phyloP scores from a whole-genome alignment of 371 early-diverging fungal species.

The Phascolomyces articulosus region DNA sequence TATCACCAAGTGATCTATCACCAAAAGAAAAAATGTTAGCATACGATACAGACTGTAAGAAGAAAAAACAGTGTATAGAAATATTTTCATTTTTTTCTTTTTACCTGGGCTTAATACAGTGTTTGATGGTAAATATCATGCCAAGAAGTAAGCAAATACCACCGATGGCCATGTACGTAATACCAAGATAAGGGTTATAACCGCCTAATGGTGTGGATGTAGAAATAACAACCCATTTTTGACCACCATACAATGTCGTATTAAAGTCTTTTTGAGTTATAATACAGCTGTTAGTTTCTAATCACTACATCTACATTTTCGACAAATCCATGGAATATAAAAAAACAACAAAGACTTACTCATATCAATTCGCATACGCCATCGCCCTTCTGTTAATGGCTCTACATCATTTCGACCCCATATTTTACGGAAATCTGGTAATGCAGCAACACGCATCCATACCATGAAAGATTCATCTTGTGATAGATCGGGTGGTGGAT shows the following conservation, averaged over 20 bases:
- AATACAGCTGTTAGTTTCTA: not conserved
- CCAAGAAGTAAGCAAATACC: slow-evolving; percentile 84
- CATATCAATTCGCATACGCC: slow-evolving; percentile 70
- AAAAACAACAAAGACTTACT: slow-evolving; percentile 39
- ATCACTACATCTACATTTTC: not conserved
- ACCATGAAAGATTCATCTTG: slow-evolving; percentile 89
- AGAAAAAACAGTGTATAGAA: too few relatives aligned
- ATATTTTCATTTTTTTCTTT: not conserved
- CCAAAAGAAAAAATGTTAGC: too few relatives aligned
- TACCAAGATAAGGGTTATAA: slow-evolving; percentile 92
- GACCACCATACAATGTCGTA: slow-evolving; percentile 81
- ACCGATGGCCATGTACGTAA: slow-evolving; percentile 91
- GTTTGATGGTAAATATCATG: slow-evolving; percentile 81
- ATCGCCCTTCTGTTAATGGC: slow-evolving; percentile 59
- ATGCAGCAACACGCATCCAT: slow-evolving; percentile 98
- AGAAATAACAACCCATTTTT: slow-evolving; percentile 91
- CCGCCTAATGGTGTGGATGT: slow-evolving; percentile 94
- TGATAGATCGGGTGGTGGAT: slow-evolving; percentile 72
- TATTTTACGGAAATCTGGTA: slow-evolving; percentile 96
- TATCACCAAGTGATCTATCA: slow-evolving; percentile 87
- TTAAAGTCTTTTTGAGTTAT: slow-evolving; percentile 88
- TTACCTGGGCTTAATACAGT: slow-evolving; percentile 88
- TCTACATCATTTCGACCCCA: slow-evolving; percentile 81
- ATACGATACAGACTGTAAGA: too few relatives aligned
- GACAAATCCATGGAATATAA: not conserved